Percentiles rank a stretch among this genome's conserved stretches.
These are phyloP conservation scores for Trichocomaceae sp. DNA, from an alignment of 2,329 filamentous ascomycete species.

Conservation along the genomic window DNA sequence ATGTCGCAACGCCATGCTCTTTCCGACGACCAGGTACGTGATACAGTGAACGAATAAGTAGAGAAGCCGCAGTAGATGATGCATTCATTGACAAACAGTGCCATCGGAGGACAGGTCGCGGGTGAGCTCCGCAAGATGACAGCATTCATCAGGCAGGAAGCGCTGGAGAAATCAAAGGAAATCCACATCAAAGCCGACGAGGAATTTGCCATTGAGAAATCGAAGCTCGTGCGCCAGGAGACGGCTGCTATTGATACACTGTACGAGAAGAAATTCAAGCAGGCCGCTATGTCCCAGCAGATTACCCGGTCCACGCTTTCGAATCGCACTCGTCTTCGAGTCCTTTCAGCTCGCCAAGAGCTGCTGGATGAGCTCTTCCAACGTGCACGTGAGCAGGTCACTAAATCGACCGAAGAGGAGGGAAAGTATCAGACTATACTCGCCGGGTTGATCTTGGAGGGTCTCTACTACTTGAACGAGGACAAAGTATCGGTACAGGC, in stretches of 20 bases:
- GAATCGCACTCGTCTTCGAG: constrained; percentile 90
- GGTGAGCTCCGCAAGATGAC: constrained; percentile 99
- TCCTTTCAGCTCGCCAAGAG: constrained; percentile 81
- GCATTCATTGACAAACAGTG: constrained; percentile 12
- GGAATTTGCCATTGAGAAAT: constrained; percentile 98
- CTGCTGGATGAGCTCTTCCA: constrained; percentile 88
- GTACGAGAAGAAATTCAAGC: constrained; percentile 99
- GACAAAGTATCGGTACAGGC: constrained; percentile 66
- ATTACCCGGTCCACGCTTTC: constrained; percentile 93
- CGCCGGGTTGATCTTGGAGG: constrained; percentile 79
- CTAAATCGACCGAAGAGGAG: constrained; percentile 51
- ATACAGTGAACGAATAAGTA: constrained; percentile 11
- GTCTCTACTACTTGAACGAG: constrained; percentile 82
- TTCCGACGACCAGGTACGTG: constrained; percentile 86
- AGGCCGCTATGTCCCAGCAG: constrained; percentile 96
- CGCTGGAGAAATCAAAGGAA: constrained; percentile 91
- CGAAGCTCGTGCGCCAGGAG: constrained; percentile 94
- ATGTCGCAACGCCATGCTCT: constrained; percentile 94
- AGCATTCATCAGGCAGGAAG: constrained; percentile 98
- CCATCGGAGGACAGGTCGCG: constrained; percentile 61
- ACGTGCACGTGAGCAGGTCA: constrained; percentile 65
- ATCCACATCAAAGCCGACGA: constrained; percentile 98
- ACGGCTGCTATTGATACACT: constrained; percentile 82
- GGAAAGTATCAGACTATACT: constrained; percentile 67
- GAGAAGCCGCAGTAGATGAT: background rate